Conservation (phyloP, 345 rosid species). For the Clarkia xantiana region DNA sequence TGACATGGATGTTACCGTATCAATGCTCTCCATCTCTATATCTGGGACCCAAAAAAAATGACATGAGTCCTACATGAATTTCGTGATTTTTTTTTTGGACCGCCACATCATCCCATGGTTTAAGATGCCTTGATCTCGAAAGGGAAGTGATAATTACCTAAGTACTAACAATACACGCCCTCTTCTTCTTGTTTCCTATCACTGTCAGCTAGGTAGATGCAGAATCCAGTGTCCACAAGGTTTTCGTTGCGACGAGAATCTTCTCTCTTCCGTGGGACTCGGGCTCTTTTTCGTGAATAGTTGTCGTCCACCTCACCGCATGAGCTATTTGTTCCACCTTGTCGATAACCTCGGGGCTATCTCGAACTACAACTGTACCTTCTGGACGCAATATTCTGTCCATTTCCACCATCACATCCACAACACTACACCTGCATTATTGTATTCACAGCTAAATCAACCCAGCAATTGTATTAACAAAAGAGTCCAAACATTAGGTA, state of each 20-base stretch:
- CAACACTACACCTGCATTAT: slow-evolving; percentile 81
- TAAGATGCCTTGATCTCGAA: no score
- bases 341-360: slow-evolving; percentile 76
- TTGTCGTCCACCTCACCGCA: slow-evolving; percentile 62
- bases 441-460: no score
- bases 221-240: slow-evolving; percentile 37
- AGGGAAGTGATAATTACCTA: no score
- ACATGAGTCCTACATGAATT: no score
- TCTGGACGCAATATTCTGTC: slow-evolving; percentile 85
- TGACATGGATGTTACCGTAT: no score
- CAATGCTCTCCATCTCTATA: no score
- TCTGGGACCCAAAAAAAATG: no score
- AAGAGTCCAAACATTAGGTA: no score
- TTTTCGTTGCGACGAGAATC: slow-evolving; percentile 65
- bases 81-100: no score
- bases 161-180: background rate
- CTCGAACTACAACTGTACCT: slow-evolving; percentile 69
- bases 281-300: slow-evolving; percentile 60
- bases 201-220: slow-evolving; percentile 2
- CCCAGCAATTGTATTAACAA: no score
- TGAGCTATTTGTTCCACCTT: slow-evolving; percentile 50
- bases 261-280: slow-evolving; percentile 70
- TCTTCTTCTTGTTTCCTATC: no score
- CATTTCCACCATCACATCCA: slow-evolving; percentile 90
- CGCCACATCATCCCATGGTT: no score